These are phyloP conservation scores for Yamadazyma trypodendri DNA, from an alignment of 1,139 yeast genomes.

Conservation along the genomic window DNA sequence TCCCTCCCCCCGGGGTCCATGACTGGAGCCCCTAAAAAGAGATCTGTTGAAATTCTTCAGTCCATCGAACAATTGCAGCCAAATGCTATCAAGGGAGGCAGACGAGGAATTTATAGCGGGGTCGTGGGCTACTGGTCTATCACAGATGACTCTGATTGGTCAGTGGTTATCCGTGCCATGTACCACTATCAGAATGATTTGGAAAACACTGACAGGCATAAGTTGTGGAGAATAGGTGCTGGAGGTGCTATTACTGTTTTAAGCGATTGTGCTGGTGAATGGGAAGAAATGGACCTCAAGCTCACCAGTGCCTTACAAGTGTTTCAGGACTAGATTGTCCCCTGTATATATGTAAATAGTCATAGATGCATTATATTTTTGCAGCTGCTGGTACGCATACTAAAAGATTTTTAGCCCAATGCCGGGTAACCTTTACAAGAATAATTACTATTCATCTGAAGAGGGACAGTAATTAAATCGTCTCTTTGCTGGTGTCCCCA, in stretches of 20 bases:
- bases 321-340: constrained; percentile 27
- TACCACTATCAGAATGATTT: constrained; percentile 60
- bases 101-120: constrained; percentile 91
- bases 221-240: constrained; percentile 87
- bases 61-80: constrained; percentile 40
- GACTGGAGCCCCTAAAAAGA: constrained; percentile 98
- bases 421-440: no score
- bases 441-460: no score
- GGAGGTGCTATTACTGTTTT: constrained; percentile 97
- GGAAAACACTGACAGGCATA: constrained; percentile 24
- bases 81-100: constrained; percentile 43
- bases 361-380: neutral
- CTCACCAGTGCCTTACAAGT: constrained; percentile 75
- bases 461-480: no score
- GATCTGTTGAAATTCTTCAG: constrained; percentile 83
- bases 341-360: constrained; percentile 1
- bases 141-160: constrained; percentile 91
- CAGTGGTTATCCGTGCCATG: constrained; percentile 86
- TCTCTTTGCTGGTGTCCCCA: no score
- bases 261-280: constrained; percentile 77
- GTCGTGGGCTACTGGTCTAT: constrained; percentile 95
- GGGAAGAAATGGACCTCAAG: constrained; percentile 89
- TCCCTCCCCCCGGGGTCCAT: constrained; percentile 97
- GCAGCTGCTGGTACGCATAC: no score
- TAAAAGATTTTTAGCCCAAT: no score